phyloP scores from a whole-genome alignment of 1,139 yeast genomes.

The Diutina pseudorugosa region DNA sequence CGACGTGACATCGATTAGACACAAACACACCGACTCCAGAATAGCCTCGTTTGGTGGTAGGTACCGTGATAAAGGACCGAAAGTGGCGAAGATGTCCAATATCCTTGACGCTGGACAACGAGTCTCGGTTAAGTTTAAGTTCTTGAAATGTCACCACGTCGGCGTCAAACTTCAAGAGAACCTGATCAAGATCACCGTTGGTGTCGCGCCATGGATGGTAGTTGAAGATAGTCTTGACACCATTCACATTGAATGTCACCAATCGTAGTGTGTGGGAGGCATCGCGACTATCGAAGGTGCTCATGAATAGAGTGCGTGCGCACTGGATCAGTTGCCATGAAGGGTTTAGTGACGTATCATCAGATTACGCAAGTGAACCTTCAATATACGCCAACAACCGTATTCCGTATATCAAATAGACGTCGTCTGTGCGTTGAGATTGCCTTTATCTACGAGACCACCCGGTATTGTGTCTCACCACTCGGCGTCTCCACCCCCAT shows the following conservation, averaged over 20 bases:
- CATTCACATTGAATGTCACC: slow-evolving; percentile 78
- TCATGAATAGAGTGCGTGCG: neutral
- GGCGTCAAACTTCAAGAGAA: slow-evolving; percentile 47
- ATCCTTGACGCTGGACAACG: slow-evolving; percentile 13
- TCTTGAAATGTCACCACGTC: slow-evolving; percentile 83
- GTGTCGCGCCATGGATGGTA: slow-evolving; percentile 71
- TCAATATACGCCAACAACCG: too few species aligned
- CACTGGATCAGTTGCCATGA: neutral
- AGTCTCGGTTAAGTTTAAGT: slow-evolving; percentile 46
- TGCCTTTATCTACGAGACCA: too few species aligned
- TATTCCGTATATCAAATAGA: too few species aligned
- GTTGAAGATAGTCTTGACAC: slow-evolving; percentile 64
- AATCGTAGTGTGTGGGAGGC: slow-evolving; percentile 20
- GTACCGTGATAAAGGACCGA: slow-evolving; percentile 57
- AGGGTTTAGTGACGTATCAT: neutral
- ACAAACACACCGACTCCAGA: slow-evolving; percentile 87
- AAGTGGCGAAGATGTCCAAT: slow-evolving; percentile 51
- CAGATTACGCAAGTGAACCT: neutral
- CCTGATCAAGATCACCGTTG: slow-evolving; percentile 29
- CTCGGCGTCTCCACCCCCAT: neutral
- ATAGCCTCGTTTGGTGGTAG: slow-evolving; percentile 62
- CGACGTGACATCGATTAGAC: slow-evolving; percentile 43
- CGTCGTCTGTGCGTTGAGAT: too few species aligned
- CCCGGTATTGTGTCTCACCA: neutral
- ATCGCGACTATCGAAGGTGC: neutral